phyloP scores from a whole-genome alignment of 1,284 basidiomycete species.

The Leccinum subspadiceum region DNA sequence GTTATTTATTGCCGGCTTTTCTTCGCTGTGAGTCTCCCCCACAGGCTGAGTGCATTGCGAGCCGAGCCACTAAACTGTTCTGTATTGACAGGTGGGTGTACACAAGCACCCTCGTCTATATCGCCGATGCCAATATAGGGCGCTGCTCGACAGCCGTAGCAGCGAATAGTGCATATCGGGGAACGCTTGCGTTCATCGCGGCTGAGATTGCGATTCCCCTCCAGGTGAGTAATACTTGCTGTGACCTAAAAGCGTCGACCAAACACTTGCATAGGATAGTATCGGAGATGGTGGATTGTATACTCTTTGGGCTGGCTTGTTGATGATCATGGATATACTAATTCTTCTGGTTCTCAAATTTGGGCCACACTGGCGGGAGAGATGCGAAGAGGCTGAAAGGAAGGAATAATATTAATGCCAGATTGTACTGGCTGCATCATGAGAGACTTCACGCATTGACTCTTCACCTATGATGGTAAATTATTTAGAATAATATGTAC shows the following conservation, averaged over 20 bases:
- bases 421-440: neutral
- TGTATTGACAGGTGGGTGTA: conserved; percentile 56
- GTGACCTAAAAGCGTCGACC: neutral
- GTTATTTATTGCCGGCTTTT: conserved; percentile 66
- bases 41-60: neutral
- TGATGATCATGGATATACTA: conserved; percentile 50
- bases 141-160: conserved; percentile 73
- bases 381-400: conserved; percentile 36
- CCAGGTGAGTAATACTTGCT: conserved; percentile 41
- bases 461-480: conserved; percentile 14
- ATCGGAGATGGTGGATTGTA: conserved; percentile 76
- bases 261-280: conserved; percentile 33
- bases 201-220: conserved; percentile 70
- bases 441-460: neutral
- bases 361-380: conserved; percentile 44
- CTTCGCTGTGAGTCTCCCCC: conserved; percentile 36
- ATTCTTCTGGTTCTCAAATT: conserved; percentile 51
- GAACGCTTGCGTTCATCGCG: conserved; percentile 66
- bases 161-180: conserved; percentile 69
- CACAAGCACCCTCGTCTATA: conserved; percentile 68
- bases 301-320: conserved; percentile 65
- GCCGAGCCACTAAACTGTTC: conserved; percentile 1
- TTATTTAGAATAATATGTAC: conserved; percentile 8
- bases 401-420: conserved; percentile 1
- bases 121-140: conserved; percentile 77